A percentile compares a stretch with the other conserved stretches of the same genome.
Conservation (phyloP, 305 asterid species). For the Fraxinus angustifolia region DNA sequence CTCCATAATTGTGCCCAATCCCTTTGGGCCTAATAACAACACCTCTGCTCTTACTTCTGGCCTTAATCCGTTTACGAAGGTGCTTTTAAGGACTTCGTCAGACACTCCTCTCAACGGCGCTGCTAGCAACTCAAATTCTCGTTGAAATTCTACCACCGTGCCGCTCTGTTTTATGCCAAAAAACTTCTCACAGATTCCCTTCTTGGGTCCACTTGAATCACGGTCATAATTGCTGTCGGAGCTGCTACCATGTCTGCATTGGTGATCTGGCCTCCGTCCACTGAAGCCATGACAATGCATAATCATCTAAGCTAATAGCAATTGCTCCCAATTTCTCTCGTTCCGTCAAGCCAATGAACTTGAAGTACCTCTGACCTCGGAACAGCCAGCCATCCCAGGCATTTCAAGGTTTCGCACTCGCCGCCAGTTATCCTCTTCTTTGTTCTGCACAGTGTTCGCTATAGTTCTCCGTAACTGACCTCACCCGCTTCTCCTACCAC, state of each 20-base stretch:
- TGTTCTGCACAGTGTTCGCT: neutral
- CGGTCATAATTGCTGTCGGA: neutral
- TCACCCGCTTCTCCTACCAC: neutral
- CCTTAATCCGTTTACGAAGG: neutral
- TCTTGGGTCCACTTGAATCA: neutral
- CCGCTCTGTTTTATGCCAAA: neutral
- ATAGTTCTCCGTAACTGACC: neutral
- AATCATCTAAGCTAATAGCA: neutral
- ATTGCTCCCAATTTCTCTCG: neutral
- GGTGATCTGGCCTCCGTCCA: neutral
- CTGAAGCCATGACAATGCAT: neutral
- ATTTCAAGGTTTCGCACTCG: neutral
- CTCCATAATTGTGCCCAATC: neutral
- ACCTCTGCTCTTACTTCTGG: neutral
- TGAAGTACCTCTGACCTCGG: neutral
- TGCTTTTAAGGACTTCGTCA: neutral
- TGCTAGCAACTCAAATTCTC: neutral
- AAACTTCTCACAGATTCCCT: neutral
- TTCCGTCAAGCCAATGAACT: neutral
- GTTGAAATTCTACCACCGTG: neutral
- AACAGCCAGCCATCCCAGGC: neutral
- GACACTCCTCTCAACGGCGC: neutral
- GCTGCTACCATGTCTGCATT: neutral
- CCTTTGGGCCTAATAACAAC: neutral
- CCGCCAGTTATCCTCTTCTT: neutral